Conservation (phyloP, 2,329 filamentous ascomycete species). For the Rhinocladiella similis region DNA sequence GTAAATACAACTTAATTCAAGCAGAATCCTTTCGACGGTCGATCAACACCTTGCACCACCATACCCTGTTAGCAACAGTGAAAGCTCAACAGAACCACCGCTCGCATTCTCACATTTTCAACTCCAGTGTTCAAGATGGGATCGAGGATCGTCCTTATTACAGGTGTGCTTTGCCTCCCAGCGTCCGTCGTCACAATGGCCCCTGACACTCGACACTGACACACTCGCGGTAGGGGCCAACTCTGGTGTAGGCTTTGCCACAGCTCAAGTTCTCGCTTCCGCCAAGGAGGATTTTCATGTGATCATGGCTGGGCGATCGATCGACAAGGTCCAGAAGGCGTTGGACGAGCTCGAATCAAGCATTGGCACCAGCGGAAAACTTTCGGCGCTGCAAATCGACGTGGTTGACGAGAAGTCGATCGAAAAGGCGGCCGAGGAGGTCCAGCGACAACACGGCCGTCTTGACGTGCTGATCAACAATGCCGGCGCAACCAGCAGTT, state of each 20-base stretch:
- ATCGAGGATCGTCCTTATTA: too few species aligned
- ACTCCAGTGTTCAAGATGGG: too few species aligned
- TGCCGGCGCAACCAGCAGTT: constrained; percentile 7
- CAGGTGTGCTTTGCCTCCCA: too few species aligned
- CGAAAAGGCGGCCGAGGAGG: constrained; percentile 57
- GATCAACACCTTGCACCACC: too few species aligned
- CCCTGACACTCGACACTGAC: too few species aligned
- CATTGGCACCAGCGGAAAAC: neutral
- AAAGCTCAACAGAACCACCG: too few species aligned
- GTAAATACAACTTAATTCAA: too few species aligned
- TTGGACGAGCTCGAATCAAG: neutral
- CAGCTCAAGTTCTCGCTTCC: neutral
- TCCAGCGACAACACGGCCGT: constrained; percentile 53
- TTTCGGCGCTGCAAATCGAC: constrained; percentile 39
- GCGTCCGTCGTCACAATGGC: too few species aligned
- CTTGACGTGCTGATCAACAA: constrained; percentile 33
- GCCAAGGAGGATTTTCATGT: neutral
- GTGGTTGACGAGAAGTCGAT: constrained; percentile 52
- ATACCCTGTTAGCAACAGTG: too few species aligned
- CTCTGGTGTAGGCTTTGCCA: neutral
- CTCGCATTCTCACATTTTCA: too few species aligned
- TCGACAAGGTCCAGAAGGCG: neutral
- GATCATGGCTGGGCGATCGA: neutral
- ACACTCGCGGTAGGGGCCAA: too few species aligned
- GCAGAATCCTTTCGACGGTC: too few species aligned